Evolutionary conservation across 2,329 filamentous ascomycete species (phyloP).

Genomic region (Colletotrichum sp.): DNA sequence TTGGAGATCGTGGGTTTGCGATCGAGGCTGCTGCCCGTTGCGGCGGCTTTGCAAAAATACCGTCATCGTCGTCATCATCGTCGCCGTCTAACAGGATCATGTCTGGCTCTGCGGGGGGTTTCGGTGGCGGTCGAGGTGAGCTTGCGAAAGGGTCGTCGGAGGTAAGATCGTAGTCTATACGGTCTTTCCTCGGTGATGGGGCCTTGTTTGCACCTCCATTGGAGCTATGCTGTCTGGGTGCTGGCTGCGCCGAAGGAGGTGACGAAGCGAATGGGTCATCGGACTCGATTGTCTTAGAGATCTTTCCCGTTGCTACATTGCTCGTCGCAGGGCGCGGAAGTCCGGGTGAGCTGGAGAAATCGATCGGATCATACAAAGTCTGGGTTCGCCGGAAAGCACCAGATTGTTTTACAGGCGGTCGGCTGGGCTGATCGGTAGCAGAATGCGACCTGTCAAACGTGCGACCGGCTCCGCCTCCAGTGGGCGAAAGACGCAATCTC

Average conservation of each 20-base stretch:
- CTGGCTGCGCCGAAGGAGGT: constrained; percentile 14
- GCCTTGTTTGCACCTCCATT: constrained; percentile 20
- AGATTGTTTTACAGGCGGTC: neutral
- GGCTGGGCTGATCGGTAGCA: neutral
- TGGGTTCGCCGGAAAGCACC: neutral
- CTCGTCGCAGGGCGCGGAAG: neutral
- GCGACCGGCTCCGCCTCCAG: neutral
- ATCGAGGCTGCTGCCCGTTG: neutral
- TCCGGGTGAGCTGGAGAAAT: constrained; percentile 40
- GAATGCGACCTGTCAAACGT: neutral
- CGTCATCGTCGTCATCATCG: neutral
- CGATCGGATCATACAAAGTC: constrained; percentile 30
- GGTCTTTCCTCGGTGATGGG: neutral
- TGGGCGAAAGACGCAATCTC: constrained; percentile 28
- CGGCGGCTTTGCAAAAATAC: neutral
- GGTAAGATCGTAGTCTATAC: neutral
- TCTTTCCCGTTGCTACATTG: neutral
- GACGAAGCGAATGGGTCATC: constrained; percentile 28
- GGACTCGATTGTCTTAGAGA: neutral
- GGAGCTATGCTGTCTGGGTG: constrained; percentile 22
- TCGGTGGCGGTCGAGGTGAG: constrained; percentile 20
- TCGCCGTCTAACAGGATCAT: constrained; percentile 1
- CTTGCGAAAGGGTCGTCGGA: constrained; percentile 27
- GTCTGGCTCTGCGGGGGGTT: neutral
- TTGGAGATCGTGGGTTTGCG: neutral